Evolutionary conservation across 2,329 filamentous ascomycete species (phyloP).

Genomic region (Fusarium sp.): DNA sequence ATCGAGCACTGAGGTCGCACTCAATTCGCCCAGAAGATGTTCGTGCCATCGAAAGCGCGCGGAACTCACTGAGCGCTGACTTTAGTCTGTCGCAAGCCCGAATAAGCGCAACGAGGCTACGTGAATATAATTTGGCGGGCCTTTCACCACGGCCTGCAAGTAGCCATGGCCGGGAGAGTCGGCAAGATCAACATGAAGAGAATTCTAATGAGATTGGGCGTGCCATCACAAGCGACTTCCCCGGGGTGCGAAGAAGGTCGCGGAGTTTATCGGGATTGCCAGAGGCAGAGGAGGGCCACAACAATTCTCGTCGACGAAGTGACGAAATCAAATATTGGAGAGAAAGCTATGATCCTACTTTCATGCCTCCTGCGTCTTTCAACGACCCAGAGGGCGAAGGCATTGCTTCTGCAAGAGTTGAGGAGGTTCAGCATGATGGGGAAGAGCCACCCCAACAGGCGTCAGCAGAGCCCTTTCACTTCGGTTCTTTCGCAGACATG

Average conservation of each 20-base stretch:
- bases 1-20: slow-evolving; percentile 70
- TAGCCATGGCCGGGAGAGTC: slow-evolving; percentile 63
- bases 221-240: slow-evolving; percentile 67
- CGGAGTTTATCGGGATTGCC: slow-evolving; percentile 68
- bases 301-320: slow-evolving; percentile 62
- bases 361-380: slow-evolving; percentile 64
- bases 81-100: slow-evolving; percentile 51
- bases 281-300: slow-evolving; percentile 51
- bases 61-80: slow-evolving; percentile 64
- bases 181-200: slow-evolving; percentile 52
- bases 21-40: slow-evolving; percentile 68
- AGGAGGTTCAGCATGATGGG: slow-evolving; percentile 48
- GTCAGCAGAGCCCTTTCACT: slow-evolving; percentile 65
- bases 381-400: slow-evolving; percentile 54
- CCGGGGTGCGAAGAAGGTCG: slow-evolving; percentile 64
- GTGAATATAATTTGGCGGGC: slow-evolving; percentile 60
- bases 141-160: slow-evolving; percentile 72
- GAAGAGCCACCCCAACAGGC: slow-evolving; percentile 50
- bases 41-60: slow-evolving; percentile 63
- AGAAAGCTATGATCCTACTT: slow-evolving; percentile 65
- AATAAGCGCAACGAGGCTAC: slow-evolving; percentile 40
- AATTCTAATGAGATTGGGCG: slow-evolving; percentile 69
- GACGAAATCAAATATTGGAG: slow-evolving; percentile 74
- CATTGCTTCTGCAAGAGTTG: slow-evolving; percentile 43
- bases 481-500: slow-evolving; percentile 59